These are phyloP conservation scores for Neotropicomus parvogracilis DNA, from an alignment of 1,284 basidiomycete species.

Conservation along the genomic window DNA sequence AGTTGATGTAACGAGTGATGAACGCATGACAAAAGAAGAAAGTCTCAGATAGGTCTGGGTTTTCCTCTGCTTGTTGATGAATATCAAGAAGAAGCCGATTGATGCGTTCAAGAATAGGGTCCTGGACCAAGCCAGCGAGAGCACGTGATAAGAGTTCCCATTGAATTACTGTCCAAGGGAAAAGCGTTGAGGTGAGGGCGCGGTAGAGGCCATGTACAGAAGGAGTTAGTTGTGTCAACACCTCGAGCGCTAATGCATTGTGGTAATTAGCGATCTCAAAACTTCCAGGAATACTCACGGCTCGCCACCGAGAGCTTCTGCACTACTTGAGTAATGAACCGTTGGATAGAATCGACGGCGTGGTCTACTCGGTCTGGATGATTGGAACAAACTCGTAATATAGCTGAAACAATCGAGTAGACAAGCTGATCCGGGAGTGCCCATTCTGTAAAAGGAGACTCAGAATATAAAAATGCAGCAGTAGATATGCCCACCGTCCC, in stretches of 20 bases:
- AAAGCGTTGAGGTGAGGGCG: slow-evolving; percentile 75
- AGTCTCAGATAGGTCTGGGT: slow-evolving; percentile 14
- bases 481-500: slow-evolving; percentile 55
- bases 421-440: slow-evolving; percentile 79
- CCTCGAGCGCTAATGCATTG: slow-evolving; percentile 53
- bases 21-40: slow-evolving; percentile 66
- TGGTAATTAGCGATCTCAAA: neutral
- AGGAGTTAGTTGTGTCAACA: slow-evolving; percentile 75
- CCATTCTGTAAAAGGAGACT: slow-evolving; percentile 53
- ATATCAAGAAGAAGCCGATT: slow-evolving; percentile 66
- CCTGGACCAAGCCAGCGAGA: slow-evolving; percentile 56
- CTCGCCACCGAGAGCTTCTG: slow-evolving; percentile 50
- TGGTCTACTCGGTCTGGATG: slow-evolving; percentile 47
- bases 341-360: slow-evolving; percentile 54
- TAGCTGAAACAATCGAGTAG: slow-evolving; percentile 69
- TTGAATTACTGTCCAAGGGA: slow-evolving; percentile 67
- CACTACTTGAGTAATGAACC: slow-evolving; percentile 58
- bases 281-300: slow-evolving; percentile 41
- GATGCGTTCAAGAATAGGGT: slow-evolving; percentile 60
- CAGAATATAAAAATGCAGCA: slow-evolving; percentile 6
- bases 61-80: slow-evolving; percentile 48
- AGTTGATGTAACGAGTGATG: slow-evolving; percentile 71
- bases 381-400: slow-evolving; percentile 60
- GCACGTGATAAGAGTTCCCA: slow-evolving; percentile 59
- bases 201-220: slow-evolving; percentile 85